These are phyloP conservation scores for Rutstroemia sydowiana DNA, from an alignment of 2,329 filamentous ascomycete species.

Conservation along the genomic window DNA sequence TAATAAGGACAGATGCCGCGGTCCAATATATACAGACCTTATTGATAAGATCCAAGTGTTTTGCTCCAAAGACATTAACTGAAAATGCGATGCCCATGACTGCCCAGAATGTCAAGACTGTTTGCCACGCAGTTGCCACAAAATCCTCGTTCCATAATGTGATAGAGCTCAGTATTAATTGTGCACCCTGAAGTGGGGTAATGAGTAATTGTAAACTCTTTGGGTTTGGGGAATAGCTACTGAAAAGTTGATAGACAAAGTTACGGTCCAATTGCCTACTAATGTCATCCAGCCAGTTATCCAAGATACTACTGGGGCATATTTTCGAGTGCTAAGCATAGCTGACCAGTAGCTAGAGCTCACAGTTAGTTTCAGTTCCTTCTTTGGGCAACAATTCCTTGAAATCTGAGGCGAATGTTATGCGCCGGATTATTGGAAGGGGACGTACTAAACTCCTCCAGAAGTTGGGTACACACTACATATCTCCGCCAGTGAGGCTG, in stretches of 20 bases:
- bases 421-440: not conserved
- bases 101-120: conserved; percentile 64
- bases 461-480: conserved; percentile 62
- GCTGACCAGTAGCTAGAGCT: conserved; percentile 51
- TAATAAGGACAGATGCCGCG: conserved; percentile 56
- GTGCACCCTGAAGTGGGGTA: conserved; percentile 45
- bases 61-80: conserved; percentile 57
- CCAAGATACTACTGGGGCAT: conserved; percentile 60
- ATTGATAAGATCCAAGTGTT: conserved; percentile 59
- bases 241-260: conserved; percentile 42
- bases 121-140: conserved; percentile 61
- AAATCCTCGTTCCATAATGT: conserved; percentile 64
- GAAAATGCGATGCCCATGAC: conserved; percentile 58
- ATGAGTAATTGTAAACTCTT: not conserved
- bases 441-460: conserved; percentile 51
- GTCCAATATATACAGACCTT: conserved; percentile 71
- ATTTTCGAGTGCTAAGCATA: conserved; percentile 58
- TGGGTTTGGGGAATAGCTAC: not conserved
- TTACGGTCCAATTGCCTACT: conserved; percentile 65
- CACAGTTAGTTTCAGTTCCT: not conserved
- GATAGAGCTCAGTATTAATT: conserved; percentile 60
- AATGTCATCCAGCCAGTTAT: conserved; percentile 66
- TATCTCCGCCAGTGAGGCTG: conserved; percentile 61
- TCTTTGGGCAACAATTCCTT: too few species aligned
- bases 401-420: too few species aligned